Conservation (phyloP, 495 filamentous ascomycete species). For the Aspergillus haitiensis region DNA sequence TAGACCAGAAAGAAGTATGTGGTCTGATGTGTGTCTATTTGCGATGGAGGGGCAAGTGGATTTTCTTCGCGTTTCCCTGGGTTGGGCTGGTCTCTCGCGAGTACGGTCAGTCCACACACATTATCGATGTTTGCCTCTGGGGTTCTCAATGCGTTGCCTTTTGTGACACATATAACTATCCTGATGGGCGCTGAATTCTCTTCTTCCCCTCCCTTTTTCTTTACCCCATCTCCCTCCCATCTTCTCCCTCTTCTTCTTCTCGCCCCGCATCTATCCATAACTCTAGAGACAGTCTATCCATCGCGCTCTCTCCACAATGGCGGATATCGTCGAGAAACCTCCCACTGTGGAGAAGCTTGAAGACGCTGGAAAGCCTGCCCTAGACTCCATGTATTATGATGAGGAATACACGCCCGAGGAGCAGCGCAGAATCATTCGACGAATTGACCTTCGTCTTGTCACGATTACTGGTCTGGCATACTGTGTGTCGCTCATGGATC, state of each 20-base stretch:
- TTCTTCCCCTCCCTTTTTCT: neutral
- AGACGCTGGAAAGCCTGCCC: constrained; percentile 25
- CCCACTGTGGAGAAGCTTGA: constrained; percentile 33
- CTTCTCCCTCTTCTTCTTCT: neutral
- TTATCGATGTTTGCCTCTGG: neutral
- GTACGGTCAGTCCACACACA: neutral
- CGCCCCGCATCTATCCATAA: neutral
- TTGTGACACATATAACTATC: neutral
- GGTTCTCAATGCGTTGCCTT: neutral
- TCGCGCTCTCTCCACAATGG: constrained; percentile 5
- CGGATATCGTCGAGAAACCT: constrained; percentile 28
- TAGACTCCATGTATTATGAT: constrained; percentile 28
- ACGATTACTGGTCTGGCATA: constrained; percentile 64
- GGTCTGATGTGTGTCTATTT: neutral
- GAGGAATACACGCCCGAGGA: constrained; percentile 40
- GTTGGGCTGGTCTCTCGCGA: neutral
- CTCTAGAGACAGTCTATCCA: neutral
- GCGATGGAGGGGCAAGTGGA: neutral
- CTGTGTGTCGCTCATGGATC: constrained; percentile 65
- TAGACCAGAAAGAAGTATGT: neutral
- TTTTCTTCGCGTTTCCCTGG: neutral
- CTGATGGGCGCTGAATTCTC: neutral
- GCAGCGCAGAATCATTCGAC: constrained; percentile 53
- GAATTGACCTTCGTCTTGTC: constrained; percentile 63
- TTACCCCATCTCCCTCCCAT: neutral